Evolutionary conservation across 352 stramenopile species (phyloP).

Genomic region (Phytopythium boreale): DNA sequence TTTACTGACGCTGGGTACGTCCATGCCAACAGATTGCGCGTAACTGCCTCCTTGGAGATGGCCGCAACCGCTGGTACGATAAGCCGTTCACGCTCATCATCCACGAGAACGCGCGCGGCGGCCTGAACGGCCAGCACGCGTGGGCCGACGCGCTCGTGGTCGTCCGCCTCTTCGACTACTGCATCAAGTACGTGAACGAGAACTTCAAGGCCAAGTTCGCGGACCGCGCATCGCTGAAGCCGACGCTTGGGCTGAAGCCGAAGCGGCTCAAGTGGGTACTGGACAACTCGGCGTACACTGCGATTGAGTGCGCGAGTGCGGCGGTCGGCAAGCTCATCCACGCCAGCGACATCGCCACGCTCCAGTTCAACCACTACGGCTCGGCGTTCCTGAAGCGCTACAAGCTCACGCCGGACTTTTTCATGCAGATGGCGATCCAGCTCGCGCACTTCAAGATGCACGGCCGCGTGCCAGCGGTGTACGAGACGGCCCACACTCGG

Average conservation of each 20-base stretch:
- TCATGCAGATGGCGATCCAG: conserved; percentile 97
- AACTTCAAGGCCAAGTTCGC: conserved; percentile 88
- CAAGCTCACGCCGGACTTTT: conserved; percentile 96
- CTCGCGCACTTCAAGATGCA: conserved; percentile 97
- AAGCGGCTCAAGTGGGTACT: conserved; percentile 81
- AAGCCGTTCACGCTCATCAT: conserved; percentile 97
- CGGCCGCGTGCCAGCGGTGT: conserved; percentile 91
- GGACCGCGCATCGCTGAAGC: conserved; percentile 66
- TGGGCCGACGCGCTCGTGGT: conserved; percentile 98
- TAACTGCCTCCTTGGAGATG: conserved; percentile 84
- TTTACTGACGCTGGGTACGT: not conserved
- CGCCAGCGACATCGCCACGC: conserved; percentile 86
- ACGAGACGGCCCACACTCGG: conserved; percentile 97
- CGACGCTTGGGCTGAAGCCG: conserved; percentile 61
- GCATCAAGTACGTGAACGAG: conserved; percentile 90
- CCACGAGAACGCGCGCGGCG: conserved; percentile 94
- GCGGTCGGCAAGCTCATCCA: conserved; percentile 92
- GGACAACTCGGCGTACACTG: conserved; percentile 73
- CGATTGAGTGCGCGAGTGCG: conserved; percentile 84
- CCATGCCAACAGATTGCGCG: conserved; percentile 50
- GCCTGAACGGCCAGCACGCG: conserved; percentile 94
- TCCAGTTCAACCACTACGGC: conserved; percentile 93
- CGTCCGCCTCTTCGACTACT: conserved; percentile 93
- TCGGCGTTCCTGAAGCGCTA: conserved; percentile 91
- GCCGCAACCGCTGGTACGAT: conserved; percentile 97